Conservation (phyloP, 129 eudicot genomes). For the Flaveria ramosissima region DNA sequence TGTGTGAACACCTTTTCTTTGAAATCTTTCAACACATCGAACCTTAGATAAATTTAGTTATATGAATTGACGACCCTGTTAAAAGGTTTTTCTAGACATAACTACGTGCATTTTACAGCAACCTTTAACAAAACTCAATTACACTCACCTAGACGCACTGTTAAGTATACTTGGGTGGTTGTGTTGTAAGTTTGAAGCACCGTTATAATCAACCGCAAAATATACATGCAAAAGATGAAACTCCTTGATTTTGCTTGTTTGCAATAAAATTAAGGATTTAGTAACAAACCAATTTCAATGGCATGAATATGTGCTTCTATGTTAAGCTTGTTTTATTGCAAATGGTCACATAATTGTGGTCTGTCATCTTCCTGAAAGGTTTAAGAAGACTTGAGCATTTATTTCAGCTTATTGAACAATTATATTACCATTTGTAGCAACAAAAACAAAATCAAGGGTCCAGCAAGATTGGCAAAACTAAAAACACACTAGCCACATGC, state of each 20-base stretch:
- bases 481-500: not conserved
- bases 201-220: too few relatives aligned
- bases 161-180: too few relatives aligned
- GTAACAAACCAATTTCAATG: not conserved
- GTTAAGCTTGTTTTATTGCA: not conserved
- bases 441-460: slow-evolving; percentile 17
- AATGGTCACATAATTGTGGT: not conserved
- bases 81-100: too few relatives aligned
- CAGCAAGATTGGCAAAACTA: slow-evolving; percentile 16
- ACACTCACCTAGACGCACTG: too few relatives aligned
- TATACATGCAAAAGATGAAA: not conserved
- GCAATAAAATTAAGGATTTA: not conserved
- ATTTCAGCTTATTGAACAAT: not conserved
- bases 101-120: too few relatives aligned
- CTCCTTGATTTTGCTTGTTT: not conserved
- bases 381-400: not conserved
- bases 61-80: too few relatives aligned
- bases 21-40: too few relatives aligned
- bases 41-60: too few relatives aligned
- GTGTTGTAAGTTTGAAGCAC: too few relatives aligned
- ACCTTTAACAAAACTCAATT: too few relatives aligned
- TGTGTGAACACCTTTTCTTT: not conserved
- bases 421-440: not conserved
- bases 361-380: not conserved
- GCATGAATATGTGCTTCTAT: not conserved